These are phyloP conservation scores for Fusarium pseudonygamai DNA, from an alignment of 2,329 filamentous ascomycete species.

Conservation along the genomic window DNA sequence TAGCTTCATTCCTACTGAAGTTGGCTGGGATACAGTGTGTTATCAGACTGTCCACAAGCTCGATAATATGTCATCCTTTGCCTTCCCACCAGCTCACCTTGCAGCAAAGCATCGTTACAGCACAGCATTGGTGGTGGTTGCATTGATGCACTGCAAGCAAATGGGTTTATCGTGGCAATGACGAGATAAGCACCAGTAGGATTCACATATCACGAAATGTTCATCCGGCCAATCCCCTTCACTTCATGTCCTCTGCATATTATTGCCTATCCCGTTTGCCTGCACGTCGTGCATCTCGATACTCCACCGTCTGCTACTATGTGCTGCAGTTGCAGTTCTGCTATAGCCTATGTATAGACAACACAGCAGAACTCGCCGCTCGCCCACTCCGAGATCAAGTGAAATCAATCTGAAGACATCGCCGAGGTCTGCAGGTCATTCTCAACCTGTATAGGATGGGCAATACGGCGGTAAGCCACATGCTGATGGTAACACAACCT, in stretches of 20 bases:
- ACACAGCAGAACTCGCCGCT: slow-evolving; percentile 20
- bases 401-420: slow-evolving; percentile 5
- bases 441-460: slow-evolving; percentile 18
- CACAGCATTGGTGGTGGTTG: slow-evolving; percentile 29
- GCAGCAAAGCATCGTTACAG: slow-evolving; percentile 42
- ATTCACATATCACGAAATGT: slow-evolving; percentile 14
- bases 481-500: slow-evolving; percentile 31
- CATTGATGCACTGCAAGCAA: slow-evolving; percentile 24
- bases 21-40: neutral
- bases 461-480: slow-evolving; percentile 38
- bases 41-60: slow-evolving; percentile 22
- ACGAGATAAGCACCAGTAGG: slow-evolving; percentile 12
- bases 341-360: slow-evolving; percentile 10
- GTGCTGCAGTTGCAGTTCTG: slow-evolving; percentile 25
- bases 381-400: slow-evolving; percentile 25
- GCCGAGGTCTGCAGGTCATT: slow-evolving; percentile 27
- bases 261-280: slow-evolving; percentile 22
- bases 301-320: slow-evolving; percentile 31
- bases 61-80: slow-evolving; percentile 18
- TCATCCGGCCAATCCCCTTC: slow-evolving; percentile 12
- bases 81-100: slow-evolving; percentile 41
- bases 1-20: neutral
- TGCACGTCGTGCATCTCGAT: slow-evolving; percentile 32
- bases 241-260: slow-evolving; percentile 20
- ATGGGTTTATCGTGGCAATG: slow-evolving; percentile 29